Base-by-base conservation (phyloP, 805 yeast species). In the Candida maltosa region DNA sequence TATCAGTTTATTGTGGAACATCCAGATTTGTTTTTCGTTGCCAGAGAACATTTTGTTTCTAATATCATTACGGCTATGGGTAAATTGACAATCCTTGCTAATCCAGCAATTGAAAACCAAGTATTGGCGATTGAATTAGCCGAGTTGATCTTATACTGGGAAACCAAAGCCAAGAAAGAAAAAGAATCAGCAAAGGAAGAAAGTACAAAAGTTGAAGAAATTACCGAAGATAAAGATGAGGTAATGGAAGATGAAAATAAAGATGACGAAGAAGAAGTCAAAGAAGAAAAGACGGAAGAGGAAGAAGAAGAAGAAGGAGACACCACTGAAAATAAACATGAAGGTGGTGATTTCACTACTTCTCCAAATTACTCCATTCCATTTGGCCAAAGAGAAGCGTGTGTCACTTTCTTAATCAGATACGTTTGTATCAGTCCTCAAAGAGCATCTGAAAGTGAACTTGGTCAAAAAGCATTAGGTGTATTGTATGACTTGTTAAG, bases 51-150 rank as follows among this genome's bases (percentile, higher is more conserved):
- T 37, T 93, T 91, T 50, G 78, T 88, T 40, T 83, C 95, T 2
- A 86, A 84, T 46, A 85, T 91, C 37, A 85, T 93, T 34, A 78
- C 89, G 3, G 95, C 95, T 1, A 85, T 93, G 88, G 95, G 95
- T 11, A 87, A 88, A 51, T 65, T 93, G 34, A 84, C 94, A 0
- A 78, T 87, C 32, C 65, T 80, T 49, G 79, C 88, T 4, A 85
- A 82, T 47, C 80, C 93, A 3, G 80, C 87, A 1, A 53, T 78
- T 16, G 96, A 91, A 42, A 86, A 83, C 47, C 97, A 88, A 53
- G 69, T 77, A 0, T 62, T 91, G 41, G 96, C 96, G 0, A 84
- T 91, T 40, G 97, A 91, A 45, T 61, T 93, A 38, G 94, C 96
- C 0, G 95, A 87, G 38, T 59, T 91, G 40, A 78, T 93, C 36